phyloP scores from a whole-genome alignment of 805 yeast genomes.

The Torulaspora delbrueckii region DNA sequence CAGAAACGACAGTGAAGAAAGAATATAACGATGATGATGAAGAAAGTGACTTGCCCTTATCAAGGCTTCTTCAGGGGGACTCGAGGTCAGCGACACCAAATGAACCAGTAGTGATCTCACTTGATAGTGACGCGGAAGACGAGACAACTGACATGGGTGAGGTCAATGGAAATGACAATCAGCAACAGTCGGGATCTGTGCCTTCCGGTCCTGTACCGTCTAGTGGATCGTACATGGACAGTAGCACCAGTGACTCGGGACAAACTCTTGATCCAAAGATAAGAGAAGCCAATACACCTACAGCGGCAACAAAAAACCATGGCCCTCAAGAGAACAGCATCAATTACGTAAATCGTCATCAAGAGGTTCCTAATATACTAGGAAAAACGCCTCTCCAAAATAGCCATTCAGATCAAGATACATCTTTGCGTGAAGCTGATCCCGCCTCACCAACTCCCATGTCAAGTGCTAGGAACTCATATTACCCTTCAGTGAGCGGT shows the following conservation, averaged over 20 bases:
- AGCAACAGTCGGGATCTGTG: background rate
- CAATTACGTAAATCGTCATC: constrained; percentile 12
- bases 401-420: constrained; percentile 3
- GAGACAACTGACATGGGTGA: constrained; percentile 23
- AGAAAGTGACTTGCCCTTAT: constrained; percentile 12
- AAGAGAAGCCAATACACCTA: constrained; percentile 8
- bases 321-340: constrained; percentile 14
- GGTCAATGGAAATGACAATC: background rate
- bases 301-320: constrained; percentile 2
- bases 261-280: constrained; percentile 23
- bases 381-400: constrained; percentile 22
- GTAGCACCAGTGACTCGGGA: background rate
- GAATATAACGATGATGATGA: constrained; percentile 25
- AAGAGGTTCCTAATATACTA: constrained; percentile 19
- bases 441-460: constrained; percentile 11
- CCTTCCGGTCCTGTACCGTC: constrained; percentile 4
- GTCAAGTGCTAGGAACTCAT: constrained; percentile 4
- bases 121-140: constrained; percentile 49
- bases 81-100: constrained; percentile 7
- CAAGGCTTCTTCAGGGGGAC: constrained; percentile 6
- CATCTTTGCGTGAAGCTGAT: constrained; percentile 8
- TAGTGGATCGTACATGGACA: constrained; percentile 8
- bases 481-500: constrained; percentile 2
- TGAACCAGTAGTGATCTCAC: constrained; percentile 43
- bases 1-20: constrained; percentile 13